These are phyloP conservation scores for Moniliella sp. DNA, from an alignment of 1,284 basidiomycete species.

Conservation along the genomic window DNA sequence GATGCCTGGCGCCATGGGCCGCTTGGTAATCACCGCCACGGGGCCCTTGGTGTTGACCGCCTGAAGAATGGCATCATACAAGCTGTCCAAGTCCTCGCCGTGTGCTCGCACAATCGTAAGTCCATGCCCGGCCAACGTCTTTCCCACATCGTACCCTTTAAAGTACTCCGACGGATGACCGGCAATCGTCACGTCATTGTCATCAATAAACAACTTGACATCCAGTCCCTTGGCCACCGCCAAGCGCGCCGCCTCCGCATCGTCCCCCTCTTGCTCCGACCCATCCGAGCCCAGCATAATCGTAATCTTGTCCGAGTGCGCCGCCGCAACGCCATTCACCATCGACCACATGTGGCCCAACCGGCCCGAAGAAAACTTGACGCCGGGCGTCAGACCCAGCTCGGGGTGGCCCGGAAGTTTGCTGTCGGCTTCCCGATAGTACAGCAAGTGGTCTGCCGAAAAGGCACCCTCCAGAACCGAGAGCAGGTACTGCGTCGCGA, in stretches of 20 bases:
- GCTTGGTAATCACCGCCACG: slow-evolving; percentile 54
- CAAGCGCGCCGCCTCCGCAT: slow-evolving; percentile 61
- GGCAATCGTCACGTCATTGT: slow-evolving; percentile 39
- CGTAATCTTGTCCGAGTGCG: slow-evolving; percentile 51
- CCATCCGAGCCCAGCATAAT: slow-evolving; percentile 67
- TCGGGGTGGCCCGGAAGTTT: slow-evolving; percentile 67
- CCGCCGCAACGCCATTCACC: slow-evolving; percentile 58
- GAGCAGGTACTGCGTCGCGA: slow-evolving; percentile 62
- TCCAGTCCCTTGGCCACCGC: slow-evolving; percentile 59
- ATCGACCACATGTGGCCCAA: slow-evolving; percentile 33
- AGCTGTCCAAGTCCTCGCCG: slow-evolving; percentile 54
- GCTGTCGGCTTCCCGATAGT: slow-evolving; percentile 60
- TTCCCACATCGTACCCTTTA: slow-evolving; percentile 49
- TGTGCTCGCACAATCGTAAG: slow-evolving; percentile 50
- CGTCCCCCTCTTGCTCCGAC: slow-evolving; percentile 67
- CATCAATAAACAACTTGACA: slow-evolving; percentile 61
- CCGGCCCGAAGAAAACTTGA: slow-evolving; percentile 56
- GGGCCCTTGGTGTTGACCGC: slow-evolving; percentile 48
- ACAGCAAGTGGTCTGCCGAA: slow-evolving; percentile 51
- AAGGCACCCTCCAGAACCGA: slow-evolving; percentile 51
- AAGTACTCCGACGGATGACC: slow-evolving; percentile 57
- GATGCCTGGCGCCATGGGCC: slow-evolving; percentile 57
- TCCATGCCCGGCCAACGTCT: slow-evolving; percentile 56
- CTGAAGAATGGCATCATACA: slow-evolving; percentile 47
- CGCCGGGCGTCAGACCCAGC: slow-evolving; percentile 57